A percentile compares a stretch with the other conserved stretches of the same genome.
Evolutionary conservation across 108 stramenopile genomes (phyloP).

Genomic region (Stephanodiscus triporus): DNA sequence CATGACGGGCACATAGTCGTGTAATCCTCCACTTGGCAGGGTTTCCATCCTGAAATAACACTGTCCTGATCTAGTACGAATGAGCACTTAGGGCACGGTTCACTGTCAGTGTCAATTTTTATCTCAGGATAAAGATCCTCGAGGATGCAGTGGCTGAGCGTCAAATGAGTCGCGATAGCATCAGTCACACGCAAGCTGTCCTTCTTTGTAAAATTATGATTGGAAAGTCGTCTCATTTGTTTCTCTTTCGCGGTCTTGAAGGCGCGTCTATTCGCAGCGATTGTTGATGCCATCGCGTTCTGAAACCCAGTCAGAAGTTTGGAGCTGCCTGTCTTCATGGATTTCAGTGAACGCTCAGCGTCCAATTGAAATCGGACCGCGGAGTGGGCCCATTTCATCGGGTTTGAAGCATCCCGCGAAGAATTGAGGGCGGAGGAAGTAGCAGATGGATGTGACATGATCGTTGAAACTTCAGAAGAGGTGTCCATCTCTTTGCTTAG

Average conservation of each 20-base stretch:
- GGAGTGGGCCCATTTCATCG: not conserved
- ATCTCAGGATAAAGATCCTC: slow-evolving; percentile 81
- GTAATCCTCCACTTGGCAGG: slow-evolving; percentile 70
- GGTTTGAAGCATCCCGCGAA: not conserved
- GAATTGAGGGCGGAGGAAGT: slow-evolving; percentile 20
- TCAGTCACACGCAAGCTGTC: slow-evolving; percentile 38
- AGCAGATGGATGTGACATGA: slow-evolving; percentile 23
- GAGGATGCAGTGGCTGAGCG: slow-evolving; percentile 74
- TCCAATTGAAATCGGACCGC: not conserved
- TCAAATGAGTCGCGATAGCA: slow-evolving; percentile 61
- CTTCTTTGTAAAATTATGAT: slow-evolving; percentile 40
- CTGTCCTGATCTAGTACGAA: slow-evolving; percentile 56
- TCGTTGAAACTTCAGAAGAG: slow-evolving; percentile 39
- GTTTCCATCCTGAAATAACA: slow-evolving; percentile 73
- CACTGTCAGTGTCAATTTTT: slow-evolving; percentile 66
- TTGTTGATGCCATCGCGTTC: slow-evolving; percentile 35
- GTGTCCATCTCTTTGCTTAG: slow-evolving; percentile 13
- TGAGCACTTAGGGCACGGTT: slow-evolving; percentile 81
- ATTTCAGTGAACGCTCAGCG: slow-evolving; percentile 18
- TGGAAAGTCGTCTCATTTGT: slow-evolving; percentile 29
- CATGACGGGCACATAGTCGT: slow-evolving; percentile 77
- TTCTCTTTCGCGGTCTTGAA: slow-evolving; percentile 32
- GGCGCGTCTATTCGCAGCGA: slow-evolving; percentile 37
- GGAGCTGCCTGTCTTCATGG: slow-evolving; percentile 6
- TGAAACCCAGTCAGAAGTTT: slow-evolving; percentile 24